Evolutionary conservation across 1,139 yeast genomes (phyloP), one percentile per base, ranked within the genome.

Genomic region (Debaryomyces singareniensis): DNA sequence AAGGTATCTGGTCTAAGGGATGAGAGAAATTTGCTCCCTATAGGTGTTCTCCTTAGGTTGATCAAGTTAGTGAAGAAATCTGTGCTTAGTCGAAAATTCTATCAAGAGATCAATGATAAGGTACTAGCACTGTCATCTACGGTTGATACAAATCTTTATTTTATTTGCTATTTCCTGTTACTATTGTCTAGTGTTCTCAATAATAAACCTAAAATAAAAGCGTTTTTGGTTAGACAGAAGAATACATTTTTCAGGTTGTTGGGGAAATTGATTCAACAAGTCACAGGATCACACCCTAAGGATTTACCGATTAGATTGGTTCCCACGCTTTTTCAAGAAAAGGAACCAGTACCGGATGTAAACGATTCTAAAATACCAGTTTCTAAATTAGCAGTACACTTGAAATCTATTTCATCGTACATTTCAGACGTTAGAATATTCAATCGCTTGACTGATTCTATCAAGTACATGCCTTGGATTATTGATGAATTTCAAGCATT

Each of bases 371-470:
- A 7, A 15, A 39, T 43, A 26, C 35, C 33, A 16, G 42, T 38
- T 4, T 54, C 65, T 15, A 40, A 46, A 12, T 42, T 61, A 25
- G 71, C 72, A 0, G 51, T 47, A 2, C 69, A 66, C 41, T 52
- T 71, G 34, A 60, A 61, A 36, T 43, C 50, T 2, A 50, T 73
- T 15, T 69, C 74, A 7, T 50, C 63, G 1, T 74, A 73, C 40
- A 37, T 73, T 4, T 55, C 78, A 2, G 79, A 73, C 39, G 50
- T 73, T 9, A 55, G 80, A 30, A 73, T 73, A 29, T 74, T 74
- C 53, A 66, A 69, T 44, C 53, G 80, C 35, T 58, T 73, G 44
- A 68, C 74, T 33, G 77, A 71, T 13, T 49, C 72, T 12, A 66
- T 75, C 31, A 66, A 66, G 40, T 62, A 70, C 35, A 58, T 69